Evolutionary conservation across 1,284 basidiomycete genomes (phyloP).

Genomic region (Pseudozyma thailandica): DNA sequence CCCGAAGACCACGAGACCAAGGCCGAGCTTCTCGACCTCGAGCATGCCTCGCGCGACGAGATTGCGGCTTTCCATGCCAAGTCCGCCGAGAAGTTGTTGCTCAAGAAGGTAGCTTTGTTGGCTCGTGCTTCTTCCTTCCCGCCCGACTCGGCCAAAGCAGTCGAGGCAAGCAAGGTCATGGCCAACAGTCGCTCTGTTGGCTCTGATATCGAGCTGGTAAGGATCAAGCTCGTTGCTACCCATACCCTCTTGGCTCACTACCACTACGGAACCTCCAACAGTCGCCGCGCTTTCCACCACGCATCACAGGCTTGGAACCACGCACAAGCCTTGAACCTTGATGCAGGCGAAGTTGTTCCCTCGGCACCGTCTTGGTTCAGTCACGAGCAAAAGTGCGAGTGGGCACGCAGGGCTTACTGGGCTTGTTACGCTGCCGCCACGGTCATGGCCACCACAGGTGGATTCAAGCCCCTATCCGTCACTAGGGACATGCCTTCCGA

Average conservation of each 20-base stretch:
- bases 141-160: conserved; percentile 24
- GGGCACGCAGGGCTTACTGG: conserved; percentile 60
- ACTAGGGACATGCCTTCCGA: conserved; percentile 50
- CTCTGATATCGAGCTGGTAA: conserved; percentile 47
- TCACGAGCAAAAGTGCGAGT: conserved; percentile 54
- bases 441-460: conserved; percentile 58
- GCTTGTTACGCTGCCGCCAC: conserved; percentile 53
- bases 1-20: conserved; percentile 46
- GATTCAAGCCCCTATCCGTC: conserved; percentile 51
- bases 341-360: conserved; percentile 21
- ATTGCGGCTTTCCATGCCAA: conserved; percentile 57
- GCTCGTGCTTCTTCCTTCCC: conserved; percentile 42
- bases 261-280: conserved; percentile 53
- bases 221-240: conserved; percentile 59
- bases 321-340: conserved; percentile 49
- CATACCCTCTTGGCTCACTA: conserved; percentile 57
- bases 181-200: conserved; percentile 23
- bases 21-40: conserved; percentile 42
- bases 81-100: conserved; percentile 53
- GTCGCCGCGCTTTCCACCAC: conserved; percentile 49
- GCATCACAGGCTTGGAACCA: conserved; percentile 57
- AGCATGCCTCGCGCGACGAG: conserved; percentile 48
- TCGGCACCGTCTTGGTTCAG: conserved; percentile 48
- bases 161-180: conserved; percentile 24
- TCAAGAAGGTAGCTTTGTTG: conserved; percentile 39